phyloP scores from a whole-genome alignment of 345 rosid species.

The Populus simonii region DNA sequence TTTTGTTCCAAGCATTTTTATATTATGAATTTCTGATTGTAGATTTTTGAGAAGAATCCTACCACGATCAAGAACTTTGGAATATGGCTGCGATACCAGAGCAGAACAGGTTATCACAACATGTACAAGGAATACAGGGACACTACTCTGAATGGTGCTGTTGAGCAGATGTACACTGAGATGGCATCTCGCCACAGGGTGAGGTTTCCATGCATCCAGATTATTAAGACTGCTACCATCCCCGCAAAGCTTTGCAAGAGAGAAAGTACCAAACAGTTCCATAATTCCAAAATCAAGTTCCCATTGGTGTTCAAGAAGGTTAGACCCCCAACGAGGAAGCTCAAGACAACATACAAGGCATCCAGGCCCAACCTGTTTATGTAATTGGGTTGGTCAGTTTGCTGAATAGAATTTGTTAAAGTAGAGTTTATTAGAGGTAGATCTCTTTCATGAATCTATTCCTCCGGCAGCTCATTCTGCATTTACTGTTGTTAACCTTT shows the following conservation, averaged over 20 bases:
- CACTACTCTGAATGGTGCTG: constrained; percentile 54
- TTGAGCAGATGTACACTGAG: constrained; percentile 65
- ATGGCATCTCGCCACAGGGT: constrained; percentile 69
- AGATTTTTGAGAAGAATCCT: constrained; percentile 64
- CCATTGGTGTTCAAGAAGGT: constrained; percentile 61
- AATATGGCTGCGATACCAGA: constrained; percentile 57
- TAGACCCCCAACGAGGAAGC: constrained; percentile 57
- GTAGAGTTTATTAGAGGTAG: neutral
- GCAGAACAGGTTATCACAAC: constrained; percentile 61
- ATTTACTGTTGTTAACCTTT: neutral
- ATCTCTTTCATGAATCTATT: neutral
- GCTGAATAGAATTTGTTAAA: neutral
- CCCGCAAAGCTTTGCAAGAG: constrained; percentile 66
- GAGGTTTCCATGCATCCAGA: constrained; percentile 64
- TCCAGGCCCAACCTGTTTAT: constrained; percentile 62
- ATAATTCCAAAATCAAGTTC: constrained; percentile 58
- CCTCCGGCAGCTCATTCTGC: neutral
- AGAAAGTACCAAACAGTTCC: constrained; percentile 60
- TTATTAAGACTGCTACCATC: constrained; percentile 62
- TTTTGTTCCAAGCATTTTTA: neutral
- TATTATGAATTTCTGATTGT: neutral
- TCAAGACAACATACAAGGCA: constrained; percentile 67
- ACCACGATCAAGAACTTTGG: constrained; percentile 59
- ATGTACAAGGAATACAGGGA: constrained; percentile 68
- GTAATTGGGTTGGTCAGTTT: constrained; percentile 21